phyloP scores from a whole-genome alignment of 345 rosid genomes.

The Euphorbia tirucalli region DNA sequence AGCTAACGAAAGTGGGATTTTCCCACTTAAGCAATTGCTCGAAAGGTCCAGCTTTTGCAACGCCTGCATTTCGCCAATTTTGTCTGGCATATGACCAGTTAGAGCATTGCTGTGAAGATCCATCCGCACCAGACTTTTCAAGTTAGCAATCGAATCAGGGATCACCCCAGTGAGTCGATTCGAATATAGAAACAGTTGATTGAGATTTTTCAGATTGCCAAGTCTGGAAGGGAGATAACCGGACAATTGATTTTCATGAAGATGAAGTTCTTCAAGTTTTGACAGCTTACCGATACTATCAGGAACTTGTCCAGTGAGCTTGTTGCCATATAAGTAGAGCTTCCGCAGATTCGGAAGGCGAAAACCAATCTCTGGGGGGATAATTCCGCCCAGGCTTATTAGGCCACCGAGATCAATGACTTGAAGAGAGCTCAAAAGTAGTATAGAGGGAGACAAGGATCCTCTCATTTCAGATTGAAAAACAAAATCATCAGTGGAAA shows the following conservation, averaged over 20 bases:
- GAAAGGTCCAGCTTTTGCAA: conserved; percentile 51
- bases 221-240: conserved; percentile 44
- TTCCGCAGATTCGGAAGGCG: conserved; percentile 35
- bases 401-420: conserved; percentile 60
- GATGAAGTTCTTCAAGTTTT: conserved; percentile 43
- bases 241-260: conserved; percentile 46
- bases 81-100: conserved; percentile 38
- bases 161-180: conserved; percentile 36
- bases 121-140: conserved; percentile 39
- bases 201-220: conserved; percentile 38
- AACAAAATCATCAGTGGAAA: conserved; percentile 28
- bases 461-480: conserved; percentile 52
- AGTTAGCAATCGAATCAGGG: conserved; percentile 38
- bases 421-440: conserved; percentile 38
- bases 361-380: conserved; percentile 44
- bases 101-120: conserved; percentile 46
- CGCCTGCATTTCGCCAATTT: conserved; percentile 37
- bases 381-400: conserved; percentile 36
- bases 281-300: conserved; percentile 50
- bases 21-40: conserved; percentile 36
- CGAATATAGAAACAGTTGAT: conserved; percentile 39
- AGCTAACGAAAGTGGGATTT: conserved; percentile 38
- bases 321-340: conserved; percentile 52
- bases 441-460: conserved; percentile 40
- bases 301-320: conserved; percentile 39